Conservation (phyloP, 2,329 filamentous ascomycete genomes). For the Tolypocladium sp. region DNA sequence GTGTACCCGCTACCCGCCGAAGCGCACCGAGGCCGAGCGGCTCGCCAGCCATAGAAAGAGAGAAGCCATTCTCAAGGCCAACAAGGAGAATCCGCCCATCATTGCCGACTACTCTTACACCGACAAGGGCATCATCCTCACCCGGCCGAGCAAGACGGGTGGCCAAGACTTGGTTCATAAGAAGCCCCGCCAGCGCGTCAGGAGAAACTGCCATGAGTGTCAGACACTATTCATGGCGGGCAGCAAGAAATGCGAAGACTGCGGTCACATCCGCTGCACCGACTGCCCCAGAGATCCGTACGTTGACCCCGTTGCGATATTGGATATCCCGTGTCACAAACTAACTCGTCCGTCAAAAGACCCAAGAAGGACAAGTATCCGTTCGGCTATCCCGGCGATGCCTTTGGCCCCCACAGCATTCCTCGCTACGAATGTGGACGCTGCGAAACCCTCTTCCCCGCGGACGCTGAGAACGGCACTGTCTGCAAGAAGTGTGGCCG, state of each 20-base stretch:
- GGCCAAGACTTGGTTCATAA: constrained; percentile 65
- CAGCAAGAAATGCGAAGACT: constrained; percentile 56
- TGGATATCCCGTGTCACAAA: background rate
- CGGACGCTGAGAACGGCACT: constrained; percentile 38
- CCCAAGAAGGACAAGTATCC: constrained; percentile 62
- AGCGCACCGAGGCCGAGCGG: constrained; percentile 48
- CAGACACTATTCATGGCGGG: constrained; percentile 48
- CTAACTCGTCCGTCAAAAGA: constrained; percentile 29
- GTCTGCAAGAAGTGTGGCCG: constrained; percentile 53
- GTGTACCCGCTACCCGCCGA: constrained; percentile 66
- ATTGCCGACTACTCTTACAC: constrained; percentile 37
- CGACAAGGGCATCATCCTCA: constrained; percentile 43
- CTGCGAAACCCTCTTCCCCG: constrained; percentile 51
- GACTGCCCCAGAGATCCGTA: constrained; percentile 75
- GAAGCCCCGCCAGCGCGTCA: constrained; percentile 62
- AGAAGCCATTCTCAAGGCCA: constrained; percentile 41
- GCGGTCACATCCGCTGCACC: constrained; percentile 66
- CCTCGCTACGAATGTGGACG: constrained; percentile 51
- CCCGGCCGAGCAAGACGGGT: constrained; percentile 54
- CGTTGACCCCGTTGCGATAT: constrained; percentile 24
- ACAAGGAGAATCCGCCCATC: constrained; percentile 47
- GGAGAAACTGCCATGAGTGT: constrained; percentile 71
- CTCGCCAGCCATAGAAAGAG: constrained; percentile 42
- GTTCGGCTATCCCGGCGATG: constrained; percentile 60
- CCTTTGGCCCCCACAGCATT: constrained; percentile 40